Percentiles rank a stretch among this genome's conserved stretches.
phyloP scores from a whole-genome alignment of 2,329 filamentous ascomycete genomes.

The Helicocarpus griseus region DNA sequence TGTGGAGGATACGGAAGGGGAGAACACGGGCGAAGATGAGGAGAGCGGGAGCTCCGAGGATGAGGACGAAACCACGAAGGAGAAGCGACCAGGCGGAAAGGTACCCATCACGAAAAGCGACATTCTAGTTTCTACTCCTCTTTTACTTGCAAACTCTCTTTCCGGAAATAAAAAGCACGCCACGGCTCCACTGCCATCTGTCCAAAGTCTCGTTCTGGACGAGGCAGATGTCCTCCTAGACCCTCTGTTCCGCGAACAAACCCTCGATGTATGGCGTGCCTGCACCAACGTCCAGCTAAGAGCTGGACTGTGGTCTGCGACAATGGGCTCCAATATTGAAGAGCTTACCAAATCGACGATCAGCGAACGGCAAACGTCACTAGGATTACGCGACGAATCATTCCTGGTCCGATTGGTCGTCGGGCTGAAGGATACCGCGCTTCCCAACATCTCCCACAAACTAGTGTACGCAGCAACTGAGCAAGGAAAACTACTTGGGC shows the following conservation, averaged over 20 bases:
- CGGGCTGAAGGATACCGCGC: conserved; percentile 90
- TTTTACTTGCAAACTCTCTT: conserved; percentile 67
- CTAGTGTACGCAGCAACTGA: conserved; percentile 88
- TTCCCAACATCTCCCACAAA: conserved; percentile 83
- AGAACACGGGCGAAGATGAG: conserved; percentile 31
- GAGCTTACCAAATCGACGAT: conserved; percentile 62
- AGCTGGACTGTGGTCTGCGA: conserved; percentile 87
- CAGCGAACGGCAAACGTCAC: conserved; percentile 39
- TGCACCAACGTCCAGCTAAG: conserved; percentile 62
- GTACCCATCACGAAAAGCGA: conserved; percentile 59
- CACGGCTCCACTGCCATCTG: conserved; percentile 49
- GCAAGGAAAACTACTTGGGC: conserved; percentile 80
- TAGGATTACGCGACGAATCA: conserved; percentile 28
- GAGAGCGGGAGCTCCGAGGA: conserved; percentile 27
- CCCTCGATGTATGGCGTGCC: conserved; percentile 70
- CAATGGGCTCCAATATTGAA: conserved; percentile 91
- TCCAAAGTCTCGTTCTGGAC: conserved; percentile 71
- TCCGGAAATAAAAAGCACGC: conserved; percentile 37
- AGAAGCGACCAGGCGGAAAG: conserved; percentile 21
- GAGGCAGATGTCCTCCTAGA: conserved; percentile 94
- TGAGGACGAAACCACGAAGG: conserved; percentile 16
- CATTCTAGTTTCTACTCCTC: conserved; percentile 70
- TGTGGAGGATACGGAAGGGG: conserved; percentile 37
- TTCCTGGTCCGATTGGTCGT: conserved; percentile 75
- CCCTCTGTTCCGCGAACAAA: conserved; percentile 81